Evolutionary conservation across 2,329 filamentous ascomycete species (phyloP).

Genomic region (Amauroascus niger): DNA sequence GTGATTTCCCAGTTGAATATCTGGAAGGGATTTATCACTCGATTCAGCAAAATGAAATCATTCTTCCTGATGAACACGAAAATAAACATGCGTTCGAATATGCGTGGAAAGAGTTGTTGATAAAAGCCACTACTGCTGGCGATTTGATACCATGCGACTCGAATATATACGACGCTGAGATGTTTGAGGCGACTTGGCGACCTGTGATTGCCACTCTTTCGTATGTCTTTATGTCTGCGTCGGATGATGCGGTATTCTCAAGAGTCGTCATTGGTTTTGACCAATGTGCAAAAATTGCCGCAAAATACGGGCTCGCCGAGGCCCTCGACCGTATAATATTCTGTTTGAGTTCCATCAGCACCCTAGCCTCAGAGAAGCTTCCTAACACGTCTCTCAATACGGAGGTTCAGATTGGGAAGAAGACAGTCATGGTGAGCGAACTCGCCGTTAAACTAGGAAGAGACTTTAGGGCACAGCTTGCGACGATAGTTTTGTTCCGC

Average conservation of each 20-base stretch:
- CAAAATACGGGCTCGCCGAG: conserved; percentile 70
- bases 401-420: conserved; percentile 83
- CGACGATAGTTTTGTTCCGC: conserved; percentile 88
- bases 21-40: conserved; percentile 80
- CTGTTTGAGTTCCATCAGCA: conserved; percentile 82
- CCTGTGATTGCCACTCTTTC: conserved; percentile 90
- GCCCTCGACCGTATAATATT: conserved; percentile 88
- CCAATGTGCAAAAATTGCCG: conserved; percentile 87
- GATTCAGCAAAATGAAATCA: conserved; percentile 89
- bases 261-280: conserved; percentile 91
- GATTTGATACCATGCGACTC: conserved; percentile 72
- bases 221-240: conserved; percentile 98
- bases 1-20: conserved; percentile 76
- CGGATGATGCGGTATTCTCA: conserved; percentile 89
- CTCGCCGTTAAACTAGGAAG: conserved; percentile 90
- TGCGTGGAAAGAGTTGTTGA: conserved; percentile 86
- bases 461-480: conserved; percentile 86
- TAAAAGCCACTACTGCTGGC: conserved; percentile 70
- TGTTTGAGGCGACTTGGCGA: conserved; percentile 94
- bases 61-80: conserved; percentile 92
- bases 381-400: conserved; percentile 87
- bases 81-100: conserved; percentile 95
- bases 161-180: conserved; percentile 92
- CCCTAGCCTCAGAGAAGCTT: conserved; percentile 62
- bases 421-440: conserved; percentile 97